Conservation (phyloP, 805 yeast genomes). For the Saccharomycopsis sp. region DNA sequence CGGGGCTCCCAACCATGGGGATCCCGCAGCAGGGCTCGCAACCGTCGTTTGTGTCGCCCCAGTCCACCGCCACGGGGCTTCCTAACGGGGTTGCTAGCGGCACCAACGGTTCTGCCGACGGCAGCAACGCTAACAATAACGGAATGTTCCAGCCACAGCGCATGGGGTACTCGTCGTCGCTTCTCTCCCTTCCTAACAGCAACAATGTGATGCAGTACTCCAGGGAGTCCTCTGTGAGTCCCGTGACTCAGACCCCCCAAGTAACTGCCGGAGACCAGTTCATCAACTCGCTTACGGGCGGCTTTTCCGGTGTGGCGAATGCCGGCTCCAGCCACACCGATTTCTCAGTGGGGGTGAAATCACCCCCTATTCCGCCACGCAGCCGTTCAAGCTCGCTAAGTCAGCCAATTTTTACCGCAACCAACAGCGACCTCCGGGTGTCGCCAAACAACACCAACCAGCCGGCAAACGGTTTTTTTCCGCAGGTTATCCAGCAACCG, state of each 20-base stretch:
- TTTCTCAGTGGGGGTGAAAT: slow-evolving; percentile 28
- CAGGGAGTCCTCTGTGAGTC: slow-evolving; percentile 1
- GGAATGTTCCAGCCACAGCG: background rate
- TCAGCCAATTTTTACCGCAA: background rate
- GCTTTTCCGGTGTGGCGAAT: slow-evolving; percentile 35
- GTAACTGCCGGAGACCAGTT: slow-evolving; percentile 12
- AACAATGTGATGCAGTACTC: background rate
- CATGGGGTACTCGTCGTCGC: background rate
- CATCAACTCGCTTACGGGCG: slow-evolving; percentile 33
- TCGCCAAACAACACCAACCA: background rate
- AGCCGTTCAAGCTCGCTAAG: slow-evolving; percentile 30
- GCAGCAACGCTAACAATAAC: background rate
- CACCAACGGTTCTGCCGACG: background rate
- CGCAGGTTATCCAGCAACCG: background rate
- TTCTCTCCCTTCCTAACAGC: background rate
- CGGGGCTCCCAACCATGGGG: slow-evolving; percentile 2
- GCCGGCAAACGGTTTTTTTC: background rate
- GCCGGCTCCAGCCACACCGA: slow-evolving; percentile 24
- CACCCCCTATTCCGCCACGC: slow-evolving; percentile 35
- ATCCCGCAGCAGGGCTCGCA: background rate
- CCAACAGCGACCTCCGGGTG: background rate
- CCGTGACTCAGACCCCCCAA: slow-evolving; percentile 26
- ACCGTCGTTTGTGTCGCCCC: slow-evolving; percentile 12
- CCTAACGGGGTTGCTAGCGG: background rate
- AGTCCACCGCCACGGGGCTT: slow-evolving; percentile 4